Percentiles rank a stretch among this genome's conserved stretches.
These are phyloP conservation scores for Wickerhamomyces rabaulensis DNA, from an alignment of 805 yeast genomes.

Conservation along the genomic window DNA sequence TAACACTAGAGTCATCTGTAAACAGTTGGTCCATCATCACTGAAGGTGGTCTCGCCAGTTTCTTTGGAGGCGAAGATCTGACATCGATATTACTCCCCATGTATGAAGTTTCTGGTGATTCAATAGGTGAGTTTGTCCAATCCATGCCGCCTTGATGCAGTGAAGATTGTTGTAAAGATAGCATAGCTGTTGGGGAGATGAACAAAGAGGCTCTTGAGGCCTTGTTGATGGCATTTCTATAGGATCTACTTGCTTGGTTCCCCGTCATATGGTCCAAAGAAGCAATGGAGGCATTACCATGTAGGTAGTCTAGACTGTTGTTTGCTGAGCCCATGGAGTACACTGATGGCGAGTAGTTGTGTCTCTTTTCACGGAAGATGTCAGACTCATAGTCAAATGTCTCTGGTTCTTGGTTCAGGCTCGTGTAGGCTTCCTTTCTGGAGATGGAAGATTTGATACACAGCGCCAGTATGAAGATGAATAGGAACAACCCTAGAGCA, in stretches of 20 bases:
- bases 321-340: constrained; percentile 28
- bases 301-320: constrained; percentile 13
- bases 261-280: constrained; percentile 14
- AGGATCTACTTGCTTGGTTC: constrained; percentile 18
- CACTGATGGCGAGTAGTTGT: constrained; percentile 21
- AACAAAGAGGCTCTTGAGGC: constrained; percentile 41
- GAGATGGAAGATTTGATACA: constrained; percentile 22
- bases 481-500: constrained; percentile 44
- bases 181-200: constrained; percentile 45
- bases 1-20: constrained; percentile 21
- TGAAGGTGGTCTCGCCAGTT: constrained; percentile 42
- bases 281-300: constrained; percentile 16
- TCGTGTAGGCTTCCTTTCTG: constrained; percentile 21
- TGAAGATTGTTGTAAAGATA: constrained; percentile 17
- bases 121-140: constrained; percentile 18
- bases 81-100: background rate
- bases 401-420: background rate
- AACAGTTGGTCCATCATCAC: constrained; percentile 41
- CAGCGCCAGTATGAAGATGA: constrained; percentile 20
- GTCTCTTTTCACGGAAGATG: constrained; percentile 17
- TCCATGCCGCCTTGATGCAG: background rate
- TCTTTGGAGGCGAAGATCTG: background rate
- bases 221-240: constrained; percentile 19
- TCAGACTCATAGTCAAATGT: constrained; percentile 20
- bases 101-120: constrained; percentile 16